Evolutionary conservation across 1,284 basidiomycete genomes (phyloP).

Genomic region (Coriolopsis trogii): DNA sequence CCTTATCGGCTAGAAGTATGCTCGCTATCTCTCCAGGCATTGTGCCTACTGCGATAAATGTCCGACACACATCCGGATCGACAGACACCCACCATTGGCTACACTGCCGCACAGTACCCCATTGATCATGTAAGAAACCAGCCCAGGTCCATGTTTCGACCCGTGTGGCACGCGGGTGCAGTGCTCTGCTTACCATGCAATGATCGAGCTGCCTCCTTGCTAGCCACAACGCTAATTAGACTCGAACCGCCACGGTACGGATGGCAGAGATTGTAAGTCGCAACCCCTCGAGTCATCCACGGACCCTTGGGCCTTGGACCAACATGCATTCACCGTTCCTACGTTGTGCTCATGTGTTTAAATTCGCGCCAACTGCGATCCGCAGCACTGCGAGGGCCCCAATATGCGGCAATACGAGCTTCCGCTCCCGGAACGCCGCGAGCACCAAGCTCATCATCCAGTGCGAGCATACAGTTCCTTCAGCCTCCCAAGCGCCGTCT

Average conservation of each 20-base stretch:
- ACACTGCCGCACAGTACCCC: neutral
- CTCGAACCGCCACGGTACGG: too few species aligned
- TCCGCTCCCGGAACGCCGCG: too few species aligned
- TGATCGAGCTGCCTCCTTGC: neutral
- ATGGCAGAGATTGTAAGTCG: too few species aligned
- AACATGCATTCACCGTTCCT: too few species aligned
- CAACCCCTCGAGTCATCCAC: too few species aligned
- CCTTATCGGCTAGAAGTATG: neutral
- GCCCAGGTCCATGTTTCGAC: too few species aligned
- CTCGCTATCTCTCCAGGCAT: neutral
- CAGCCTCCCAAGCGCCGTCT: slow-evolving; percentile 42
- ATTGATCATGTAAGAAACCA: neutral
- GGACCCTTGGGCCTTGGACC: too few species aligned
- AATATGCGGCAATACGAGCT: too few species aligned
- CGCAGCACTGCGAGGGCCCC: too few species aligned
- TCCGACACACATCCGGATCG: slow-evolving; percentile 12
- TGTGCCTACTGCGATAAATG: slow-evolving; percentile 14
- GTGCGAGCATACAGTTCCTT: slow-evolving; percentile 39
- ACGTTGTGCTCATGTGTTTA: too few species aligned
- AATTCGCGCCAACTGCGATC: too few species aligned
- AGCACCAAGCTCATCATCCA: slow-evolving; percentile 2
- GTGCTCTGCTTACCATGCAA: neutral
- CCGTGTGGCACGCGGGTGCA: too few species aligned
- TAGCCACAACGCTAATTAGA: neutral
- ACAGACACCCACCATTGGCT: neutral